A percentile compares a stretch with the other conserved stretches of the same genome.
phyloP scores from a whole-genome alignment of 164 flowering plant species.

The Nymphaea colorata region DNA sequence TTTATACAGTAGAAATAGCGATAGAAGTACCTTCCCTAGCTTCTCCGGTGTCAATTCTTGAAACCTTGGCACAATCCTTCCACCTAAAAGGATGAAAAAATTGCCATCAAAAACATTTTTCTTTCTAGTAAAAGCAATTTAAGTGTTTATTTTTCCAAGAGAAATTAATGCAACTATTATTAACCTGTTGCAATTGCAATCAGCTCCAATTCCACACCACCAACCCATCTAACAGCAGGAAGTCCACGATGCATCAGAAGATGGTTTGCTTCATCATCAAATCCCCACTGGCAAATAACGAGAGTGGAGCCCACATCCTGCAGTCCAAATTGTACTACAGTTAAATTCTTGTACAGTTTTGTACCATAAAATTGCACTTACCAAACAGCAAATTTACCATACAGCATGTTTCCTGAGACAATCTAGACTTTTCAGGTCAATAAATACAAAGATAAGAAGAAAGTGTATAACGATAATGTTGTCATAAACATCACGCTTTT shows the following conservation, averaged over 20 bases:
- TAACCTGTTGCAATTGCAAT: constrained; percentile 97
- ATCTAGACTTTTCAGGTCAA: too few species aligned
- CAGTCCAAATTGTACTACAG: background rate
- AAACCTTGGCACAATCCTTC: constrained; percentile 97
- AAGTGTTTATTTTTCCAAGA: background rate
- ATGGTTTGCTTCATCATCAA: constrained; percentile 99
- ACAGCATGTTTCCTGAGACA: too few species aligned
- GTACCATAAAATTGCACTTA: too few species aligned
- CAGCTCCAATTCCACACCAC: constrained; percentile 95
- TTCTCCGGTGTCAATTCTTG: constrained; percentile 92
- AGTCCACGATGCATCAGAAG: constrained; percentile 79
- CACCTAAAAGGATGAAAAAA: constrained; percentile 35
- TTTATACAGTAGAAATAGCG: background rate
- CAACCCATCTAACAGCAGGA: constrained; percentile 99
- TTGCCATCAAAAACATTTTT: too few species aligned
- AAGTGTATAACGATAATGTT: constrained; percentile 6
- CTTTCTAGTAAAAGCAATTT: background rate
- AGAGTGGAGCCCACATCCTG: constrained; percentile 98
- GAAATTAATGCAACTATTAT: background rate
- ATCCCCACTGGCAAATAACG: constrained; percentile 99
- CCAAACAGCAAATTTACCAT: too few species aligned
- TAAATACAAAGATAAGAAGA: too few species aligned
- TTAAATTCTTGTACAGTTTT: background rate
- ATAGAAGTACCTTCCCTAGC: constrained; percentile 58
- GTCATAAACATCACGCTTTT: too few species aligned